Percentiles rank a stretch among this genome's conserved stretches.
phyloP scores from a whole-genome alignment of 1,284 basidiomycete species.

The Pholiota adiposa region DNA sequence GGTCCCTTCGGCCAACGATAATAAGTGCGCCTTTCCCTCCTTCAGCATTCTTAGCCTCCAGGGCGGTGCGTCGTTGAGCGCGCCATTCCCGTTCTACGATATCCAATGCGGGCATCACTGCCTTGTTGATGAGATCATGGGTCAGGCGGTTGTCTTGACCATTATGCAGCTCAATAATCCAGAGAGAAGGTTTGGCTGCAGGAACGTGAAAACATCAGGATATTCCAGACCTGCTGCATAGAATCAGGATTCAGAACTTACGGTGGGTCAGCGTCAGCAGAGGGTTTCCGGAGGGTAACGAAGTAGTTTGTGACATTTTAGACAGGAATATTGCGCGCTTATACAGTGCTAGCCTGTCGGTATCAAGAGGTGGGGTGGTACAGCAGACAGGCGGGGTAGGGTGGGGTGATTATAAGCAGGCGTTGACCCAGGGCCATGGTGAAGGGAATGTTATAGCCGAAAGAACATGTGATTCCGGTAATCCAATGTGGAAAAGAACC shows the following conservation, averaged over 20 bases:
- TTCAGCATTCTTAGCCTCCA: conserved; percentile 46
- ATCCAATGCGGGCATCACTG: conserved; percentile 75
- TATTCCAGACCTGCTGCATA: neutral
- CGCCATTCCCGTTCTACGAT: conserved; percentile 83
- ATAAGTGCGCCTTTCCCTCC: conserved; percentile 74
- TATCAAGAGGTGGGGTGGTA: neutral
- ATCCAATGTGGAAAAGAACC: conserved; percentile 8
- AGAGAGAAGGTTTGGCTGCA: conserved; percentile 62
- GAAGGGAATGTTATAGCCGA: conserved; percentile 2
- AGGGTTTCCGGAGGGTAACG: conserved; percentile 36
- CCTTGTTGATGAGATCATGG: conserved; percentile 60
- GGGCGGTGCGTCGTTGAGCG: conserved; percentile 49
- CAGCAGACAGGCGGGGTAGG: neutral
- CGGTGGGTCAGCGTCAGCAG: conserved; percentile 69
- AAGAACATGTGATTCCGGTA: conserved; percentile 13
- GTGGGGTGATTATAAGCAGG: neutral
- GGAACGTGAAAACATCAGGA: neutral
- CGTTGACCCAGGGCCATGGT: neutral
- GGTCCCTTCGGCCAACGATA: conserved; percentile 71
- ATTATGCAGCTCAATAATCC: conserved; percentile 81
- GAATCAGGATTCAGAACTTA: conserved; percentile 36
- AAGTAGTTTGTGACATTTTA: neutral
- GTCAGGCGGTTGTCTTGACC: conserved; percentile 79
- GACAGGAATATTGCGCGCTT: neutral
- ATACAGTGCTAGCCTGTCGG: neutral